phyloP scores from a whole-genome alignment of 1,284 basidiomycete species.

The Ceratobasidium sp. region DNA sequence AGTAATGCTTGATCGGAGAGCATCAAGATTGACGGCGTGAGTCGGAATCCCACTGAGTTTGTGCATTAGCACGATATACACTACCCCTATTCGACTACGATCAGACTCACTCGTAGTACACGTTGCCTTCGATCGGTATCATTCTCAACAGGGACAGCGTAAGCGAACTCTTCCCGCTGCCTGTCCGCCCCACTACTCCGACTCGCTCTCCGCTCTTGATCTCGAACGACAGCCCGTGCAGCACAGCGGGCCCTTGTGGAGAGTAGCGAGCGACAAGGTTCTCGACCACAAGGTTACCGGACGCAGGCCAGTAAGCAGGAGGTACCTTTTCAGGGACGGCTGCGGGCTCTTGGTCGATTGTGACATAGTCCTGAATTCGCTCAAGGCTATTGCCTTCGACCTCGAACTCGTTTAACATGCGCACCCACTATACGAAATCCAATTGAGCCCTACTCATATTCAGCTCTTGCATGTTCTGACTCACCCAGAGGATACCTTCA shows the following conservation, averaged over 20 bases:
- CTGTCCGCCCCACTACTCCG: conserved; percentile 55
- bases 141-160: conserved; percentile 53
- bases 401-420: conserved; percentile 51
- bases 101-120: conserved; percentile 50
- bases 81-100: no score
- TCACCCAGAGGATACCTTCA: conserved; percentile 46
- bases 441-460: not conserved
- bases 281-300: conserved; percentile 41
- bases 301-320: conserved; percentile 44
- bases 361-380: conserved; percentile 53
- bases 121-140: conserved; percentile 53
- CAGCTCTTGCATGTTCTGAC: not conserved
- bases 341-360: conserved; percentile 42
- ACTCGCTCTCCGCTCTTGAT: conserved; percentile 54
- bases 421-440: no score
- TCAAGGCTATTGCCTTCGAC: conserved; percentile 54
- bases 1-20: conserved; percentile 56
- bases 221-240: conserved; percentile 51
- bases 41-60: conserved; percentile 45
- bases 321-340: conserved; percentile 34
- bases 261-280: conserved; percentile 40
- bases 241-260: conserved; percentile 48
- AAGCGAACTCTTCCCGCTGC: conserved; percentile 54
- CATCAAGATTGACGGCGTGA: conserved; percentile 65
- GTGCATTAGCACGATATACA: not conserved